phyloP scores from a whole-genome alignment of 768 basidiomycete species.

The Hirschioporus abietinus region DNA sequence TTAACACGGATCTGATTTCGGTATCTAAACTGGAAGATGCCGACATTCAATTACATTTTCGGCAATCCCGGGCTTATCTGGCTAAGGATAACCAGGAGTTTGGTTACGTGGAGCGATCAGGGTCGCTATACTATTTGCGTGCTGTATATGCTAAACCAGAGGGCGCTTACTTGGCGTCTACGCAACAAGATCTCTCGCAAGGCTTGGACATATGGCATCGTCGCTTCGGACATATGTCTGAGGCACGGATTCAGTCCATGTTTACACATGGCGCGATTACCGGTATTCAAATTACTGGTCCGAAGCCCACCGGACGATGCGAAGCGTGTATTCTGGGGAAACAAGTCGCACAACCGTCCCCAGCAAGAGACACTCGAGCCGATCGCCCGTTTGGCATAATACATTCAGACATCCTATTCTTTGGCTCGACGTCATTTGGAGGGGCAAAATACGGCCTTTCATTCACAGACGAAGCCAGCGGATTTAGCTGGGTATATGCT shows the following conservation, averaged over 20 bases:
- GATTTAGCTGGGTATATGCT: slow-evolving; percentile 21
- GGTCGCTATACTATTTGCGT: neutral
- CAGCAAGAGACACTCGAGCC: neutral
- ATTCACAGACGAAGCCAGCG: slow-evolving; percentile 31
- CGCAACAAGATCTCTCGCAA: neutral
- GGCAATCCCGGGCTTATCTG: no score
- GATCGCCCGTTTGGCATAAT: neutral
- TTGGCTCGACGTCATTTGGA: slow-evolving; percentile 9
- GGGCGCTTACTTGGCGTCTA: neutral
- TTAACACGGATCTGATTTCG: no score
- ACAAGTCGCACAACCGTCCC: neutral
- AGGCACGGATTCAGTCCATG: neutral
- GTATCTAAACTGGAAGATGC: no score
- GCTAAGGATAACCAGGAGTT: neutral
- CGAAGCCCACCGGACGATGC: neutral
- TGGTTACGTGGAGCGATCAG: neutral
- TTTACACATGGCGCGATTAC: neutral
- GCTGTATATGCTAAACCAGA: neutral
- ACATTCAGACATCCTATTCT: neutral
- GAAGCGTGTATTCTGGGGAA: neutral
- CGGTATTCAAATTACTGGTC: neutral
- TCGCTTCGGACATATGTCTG: neutral
- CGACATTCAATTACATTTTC: no score
- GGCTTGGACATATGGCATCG: neutral
- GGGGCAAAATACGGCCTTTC: slow-evolving; percentile 28